phyloP scores from a whole-genome alignment of 1,284 basidiomycete genomes.

The Fomitopsis palustris region DNA sequence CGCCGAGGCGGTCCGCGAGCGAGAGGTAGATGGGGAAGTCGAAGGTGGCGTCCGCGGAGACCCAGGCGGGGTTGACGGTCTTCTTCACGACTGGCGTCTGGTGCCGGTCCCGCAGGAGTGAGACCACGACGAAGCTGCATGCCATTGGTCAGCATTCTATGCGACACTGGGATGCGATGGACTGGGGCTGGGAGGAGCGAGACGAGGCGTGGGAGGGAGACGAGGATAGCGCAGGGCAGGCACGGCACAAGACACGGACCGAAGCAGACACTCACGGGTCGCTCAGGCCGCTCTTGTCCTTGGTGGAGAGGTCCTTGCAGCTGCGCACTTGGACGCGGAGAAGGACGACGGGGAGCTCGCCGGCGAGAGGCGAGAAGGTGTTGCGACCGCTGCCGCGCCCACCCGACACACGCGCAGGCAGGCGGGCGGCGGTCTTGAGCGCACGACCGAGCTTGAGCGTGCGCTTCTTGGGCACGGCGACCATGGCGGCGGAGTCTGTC shows the following conservation, averaged over 20 bases:
- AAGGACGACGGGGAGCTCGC: slow-evolving; percentile 62
- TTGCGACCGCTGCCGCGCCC: slow-evolving; percentile 36
- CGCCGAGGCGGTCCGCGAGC: slow-evolving; percentile 69
- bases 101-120: slow-evolving; percentile 61
- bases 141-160: no score
- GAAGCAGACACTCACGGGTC: slow-evolving; percentile 59
- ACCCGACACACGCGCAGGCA: slow-evolving; percentile 41
- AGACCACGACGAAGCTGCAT: slow-evolving; percentile 69
- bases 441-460: slow-evolving; percentile 45
- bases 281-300: slow-evolving; percentile 62
- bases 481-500: slow-evolving; percentile 7
- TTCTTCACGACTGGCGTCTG: slow-evolving; percentile 82
- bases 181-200: no score
- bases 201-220: no score
- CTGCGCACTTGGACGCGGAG: slow-evolving; percentile 65
- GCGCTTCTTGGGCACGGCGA: slow-evolving; percentile 26
- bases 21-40: slow-evolving; percentile 82
- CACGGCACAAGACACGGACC: no score
- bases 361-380: slow-evolving; percentile 47
- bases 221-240: no score
- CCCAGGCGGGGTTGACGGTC: slow-evolving; percentile 74
- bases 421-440: slow-evolving; percentile 43
- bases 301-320: slow-evolving; percentile 57
- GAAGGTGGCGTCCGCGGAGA: slow-evolving; percentile 75
- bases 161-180: no score